phyloP scores from a whole-genome alignment of 2,329 filamentous ascomycete genomes.

The Alternaria triticina region DNA sequence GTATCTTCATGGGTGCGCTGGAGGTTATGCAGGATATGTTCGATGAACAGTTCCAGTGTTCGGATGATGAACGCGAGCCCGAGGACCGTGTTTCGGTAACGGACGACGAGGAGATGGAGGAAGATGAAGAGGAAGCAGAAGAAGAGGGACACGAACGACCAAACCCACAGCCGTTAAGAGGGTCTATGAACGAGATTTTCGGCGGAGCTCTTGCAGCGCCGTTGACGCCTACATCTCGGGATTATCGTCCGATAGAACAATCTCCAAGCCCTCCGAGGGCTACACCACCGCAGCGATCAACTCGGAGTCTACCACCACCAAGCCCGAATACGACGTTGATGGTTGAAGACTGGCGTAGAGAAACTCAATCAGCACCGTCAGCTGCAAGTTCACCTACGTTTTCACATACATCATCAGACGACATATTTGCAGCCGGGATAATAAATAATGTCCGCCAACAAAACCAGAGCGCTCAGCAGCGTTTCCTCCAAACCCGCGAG shows the following conservation, averaged over 20 bases:
- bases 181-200: background rate
- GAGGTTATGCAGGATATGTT: background rate
- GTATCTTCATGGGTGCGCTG: background rate
- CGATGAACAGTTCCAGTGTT: background rate
- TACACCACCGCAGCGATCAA: background rate
- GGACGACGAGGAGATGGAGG: background rate
- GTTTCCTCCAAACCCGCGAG: background rate
- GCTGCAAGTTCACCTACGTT: background rate
- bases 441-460: background rate
- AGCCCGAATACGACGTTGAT: background rate
- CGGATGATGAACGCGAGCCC: background rate
- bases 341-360: background rate
- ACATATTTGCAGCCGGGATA: background rate
- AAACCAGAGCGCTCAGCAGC: background rate
- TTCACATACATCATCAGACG: background rate
- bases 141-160: background rate
- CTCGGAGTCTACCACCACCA: background rate
- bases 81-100: background rate
- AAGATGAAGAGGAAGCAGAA: background rate
- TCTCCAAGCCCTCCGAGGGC: background rate
- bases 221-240: background rate
- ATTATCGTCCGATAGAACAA: background rate
- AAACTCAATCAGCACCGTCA: background rate
- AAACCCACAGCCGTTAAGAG: background rate
- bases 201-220: background rate